A percentile compares a stretch with the other conserved stretches of the same genome.
These are phyloP conservation scores for Syzygium aqueum DNA, from an alignment of 345 rosid species.

Conservation along the genomic window DNA sequence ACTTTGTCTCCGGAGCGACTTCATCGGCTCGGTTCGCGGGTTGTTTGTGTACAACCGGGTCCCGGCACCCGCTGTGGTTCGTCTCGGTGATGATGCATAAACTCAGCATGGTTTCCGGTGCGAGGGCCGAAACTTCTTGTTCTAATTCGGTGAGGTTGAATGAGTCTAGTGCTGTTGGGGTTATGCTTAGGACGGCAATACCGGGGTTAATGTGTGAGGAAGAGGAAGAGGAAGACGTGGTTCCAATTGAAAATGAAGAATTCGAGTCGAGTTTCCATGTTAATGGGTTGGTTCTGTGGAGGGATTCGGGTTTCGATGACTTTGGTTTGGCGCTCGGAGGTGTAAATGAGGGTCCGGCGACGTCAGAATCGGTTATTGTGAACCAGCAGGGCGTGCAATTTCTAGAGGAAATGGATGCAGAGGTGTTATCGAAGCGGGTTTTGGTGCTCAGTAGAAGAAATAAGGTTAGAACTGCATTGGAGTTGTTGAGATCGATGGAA, in stretches of 20 bases:
- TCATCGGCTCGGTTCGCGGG: not conserved
- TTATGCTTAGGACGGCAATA: constrained; percentile 4
- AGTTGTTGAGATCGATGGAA: constrained; percentile 53
- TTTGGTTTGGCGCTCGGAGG: not conserved
- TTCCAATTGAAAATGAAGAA: constrained; percentile 2
- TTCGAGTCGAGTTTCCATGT: constrained; percentile 1
- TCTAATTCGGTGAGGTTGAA: not conserved
- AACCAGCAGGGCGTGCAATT: constrained; percentile 24
- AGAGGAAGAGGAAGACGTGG: constrained; percentile 2
- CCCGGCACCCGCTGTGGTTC: not conserved
- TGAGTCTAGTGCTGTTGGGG: not conserved
- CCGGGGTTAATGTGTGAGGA: constrained; percentile 6
- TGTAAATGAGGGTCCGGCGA: not conserved
- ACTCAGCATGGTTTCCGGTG: not conserved
- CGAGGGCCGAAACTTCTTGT: not conserved
- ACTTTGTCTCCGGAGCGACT: not conserved
- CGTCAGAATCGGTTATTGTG: not conserved
- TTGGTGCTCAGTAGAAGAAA: constrained; percentile 64
- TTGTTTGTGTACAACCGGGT: not conserved
- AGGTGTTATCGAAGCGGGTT: constrained; percentile 52
- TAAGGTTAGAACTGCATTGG: constrained; percentile 61
- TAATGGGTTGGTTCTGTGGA: constrained; percentile 12
- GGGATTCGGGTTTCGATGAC: not conserved
- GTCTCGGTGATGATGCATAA: not conserved
- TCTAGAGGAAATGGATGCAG: constrained; percentile 62